Conservation (phyloP, 306 rosid species). For the Sicyos baderoa region DNA sequence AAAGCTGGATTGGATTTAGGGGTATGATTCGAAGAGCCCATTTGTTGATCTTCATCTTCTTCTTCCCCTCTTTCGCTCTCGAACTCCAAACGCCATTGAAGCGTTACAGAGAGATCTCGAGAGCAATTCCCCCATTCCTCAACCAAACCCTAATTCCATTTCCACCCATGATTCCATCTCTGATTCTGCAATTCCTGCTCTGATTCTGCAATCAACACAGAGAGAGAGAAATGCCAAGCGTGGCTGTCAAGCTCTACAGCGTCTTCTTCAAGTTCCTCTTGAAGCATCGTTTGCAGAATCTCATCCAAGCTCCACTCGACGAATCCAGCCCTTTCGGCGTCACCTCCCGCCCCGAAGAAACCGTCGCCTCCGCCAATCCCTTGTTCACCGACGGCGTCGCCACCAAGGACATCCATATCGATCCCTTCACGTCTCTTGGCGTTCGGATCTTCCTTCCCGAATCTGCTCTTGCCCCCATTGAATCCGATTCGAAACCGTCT, state of each 20-base stretch:
- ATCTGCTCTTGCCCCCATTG: slow-evolving; percentile 61
- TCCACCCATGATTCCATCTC: slow-evolving; percentile 22
- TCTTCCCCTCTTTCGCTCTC: slow-evolving; percentile 14
- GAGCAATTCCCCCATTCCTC: slow-evolving; percentile 19
- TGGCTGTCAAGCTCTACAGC: slow-evolving; percentile 89
- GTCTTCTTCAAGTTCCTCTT: slow-evolving; percentile 91
- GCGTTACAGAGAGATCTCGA: slow-evolving; percentile 18
- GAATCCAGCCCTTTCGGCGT: slow-evolving; percentile 59
- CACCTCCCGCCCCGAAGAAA: slow-evolving; percentile 77
- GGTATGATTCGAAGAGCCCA: neutral
- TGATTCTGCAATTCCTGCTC: no score
- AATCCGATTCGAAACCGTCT: slow-evolving; percentile 35
- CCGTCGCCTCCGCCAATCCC: slow-evolving; percentile 59
- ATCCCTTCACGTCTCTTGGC: slow-evolving; percentile 62
- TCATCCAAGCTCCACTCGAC: slow-evolving; percentile 55
- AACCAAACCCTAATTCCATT: slow-evolving; percentile 12
- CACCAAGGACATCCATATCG: slow-evolving; percentile 90
- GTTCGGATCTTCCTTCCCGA: slow-evolving; percentile 89
- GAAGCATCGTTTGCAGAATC: slow-evolving; percentile 86
- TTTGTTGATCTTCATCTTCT: neutral
- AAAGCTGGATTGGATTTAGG: neutral
- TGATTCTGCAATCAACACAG: neutral
- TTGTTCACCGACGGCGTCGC: slow-evolving; percentile 80
- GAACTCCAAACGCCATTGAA: slow-evolving; percentile 29
- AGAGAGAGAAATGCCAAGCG: slow-evolving; percentile 59